Evolutionary conservation across 1,139 yeast genomes (phyloP), one percentile per base, ranked within the genome.

Genomic region (Suhomyces bokatorum): DNA sequence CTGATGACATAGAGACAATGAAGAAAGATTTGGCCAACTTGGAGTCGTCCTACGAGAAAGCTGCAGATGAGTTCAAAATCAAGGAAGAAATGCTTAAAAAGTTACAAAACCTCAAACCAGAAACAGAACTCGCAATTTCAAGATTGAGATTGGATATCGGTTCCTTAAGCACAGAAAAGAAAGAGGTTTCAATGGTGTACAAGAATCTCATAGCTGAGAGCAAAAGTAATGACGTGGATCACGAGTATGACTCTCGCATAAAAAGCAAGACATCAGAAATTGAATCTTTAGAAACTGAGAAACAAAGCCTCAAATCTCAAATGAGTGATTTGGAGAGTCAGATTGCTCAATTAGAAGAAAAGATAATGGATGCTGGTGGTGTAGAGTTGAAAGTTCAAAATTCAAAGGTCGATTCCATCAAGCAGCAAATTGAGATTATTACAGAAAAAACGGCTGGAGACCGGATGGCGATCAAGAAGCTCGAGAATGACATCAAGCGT

Each of bases 281-380:
- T 5, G 53, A 56, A 0, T 39, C 43, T 1, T 61, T 80, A 7
- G 59, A 67, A 4, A 41, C 47, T 2, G 83, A 80, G 37, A 69
- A 70, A 40, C 62, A 60, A 0, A 62, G 67, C 9, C 63, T 89
- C 16, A 75, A 78, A 53, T 66, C 69, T 1, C 80, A 81, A 55
- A 81, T 90, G 58, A 64, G 70, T 32, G 83, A 77, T 16, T 66
- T 84, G 20, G 91, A 87, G 50, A 58, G 65, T 8, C 74, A 77
- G 46, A 86, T 91, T 36, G 71, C 75, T 12, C 71, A 57, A 0
- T 66, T 90, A 7, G 91, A 89, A 55, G 88, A 84, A 46, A 77
- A 84, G 58, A 88, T 95, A 31, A 81, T 91, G 87, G 85, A 87
- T 47, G 86, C 90, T 43, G 99, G 99, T 43, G 99, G 99, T 52